Evolutionary conservation across 2,329 filamentous ascomycete genomes (phyloP), one percentile per base, ranked within the genome.

Genomic region (Exophiala sp.): DNA sequence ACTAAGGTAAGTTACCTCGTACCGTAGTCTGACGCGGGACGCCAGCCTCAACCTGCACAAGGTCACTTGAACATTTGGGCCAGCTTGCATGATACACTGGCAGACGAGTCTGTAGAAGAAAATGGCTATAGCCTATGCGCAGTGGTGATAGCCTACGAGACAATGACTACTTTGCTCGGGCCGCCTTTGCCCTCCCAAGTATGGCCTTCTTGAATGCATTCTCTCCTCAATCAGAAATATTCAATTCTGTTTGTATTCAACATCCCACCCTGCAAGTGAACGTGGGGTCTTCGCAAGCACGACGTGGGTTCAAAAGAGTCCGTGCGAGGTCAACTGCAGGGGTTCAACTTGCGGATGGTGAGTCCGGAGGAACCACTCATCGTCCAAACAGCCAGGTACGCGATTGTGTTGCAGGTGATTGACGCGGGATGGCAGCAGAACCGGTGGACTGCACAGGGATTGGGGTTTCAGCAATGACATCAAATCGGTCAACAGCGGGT

Each of bases 51-150:
- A 58, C 2, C 24, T 58, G 56, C 56, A 52, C 35, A 45, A 55
- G 56, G 56, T 58, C 56, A 58, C 52, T 58, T 55, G 56, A 48
- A 58, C 56, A 55, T 29, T 29, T 29, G 24, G 24, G 14, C 21
- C 34, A 34, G 14, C 18, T 39, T 50, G 24, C 24, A 29, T 29
- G 24, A 29, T 29, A 29, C 24, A 29, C 5, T 5, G 24, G 7
- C 24, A 29, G 24, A 29, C 24, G 7, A 8, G 16, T 18, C 16
- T 18, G 16, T 2, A 18, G 16, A 18, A 18, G 16, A 18, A 18
- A 2, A 18, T 18, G 16, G 2, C 2, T 3, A 47, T 47, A 21
- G 44, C 20, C 32, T 36, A 24, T 33, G 44, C 14, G 44, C 14
- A 32, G n/a, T 21, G 16, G 34, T 39, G 29, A 39, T 47, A 47